These are phyloP conservation scores for Talaromyces sp. DNA, from an alignment of 2,329 filamentous ascomycete species.

Conservation along the genomic window DNA sequence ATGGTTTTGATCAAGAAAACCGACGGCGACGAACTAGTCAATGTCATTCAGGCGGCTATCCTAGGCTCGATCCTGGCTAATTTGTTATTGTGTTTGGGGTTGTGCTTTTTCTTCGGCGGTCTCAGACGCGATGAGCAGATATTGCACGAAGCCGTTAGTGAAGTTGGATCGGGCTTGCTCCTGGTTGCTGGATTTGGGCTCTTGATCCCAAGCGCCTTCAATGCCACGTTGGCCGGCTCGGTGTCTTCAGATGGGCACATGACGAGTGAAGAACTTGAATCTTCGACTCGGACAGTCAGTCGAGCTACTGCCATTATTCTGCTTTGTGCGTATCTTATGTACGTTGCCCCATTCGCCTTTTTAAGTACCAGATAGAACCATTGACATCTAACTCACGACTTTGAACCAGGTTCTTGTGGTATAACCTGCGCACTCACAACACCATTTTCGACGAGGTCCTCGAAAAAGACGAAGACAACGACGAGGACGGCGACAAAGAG, in stretches of 20 bases:
- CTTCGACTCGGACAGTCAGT: conserved; percentile 60
- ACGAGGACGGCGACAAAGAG: conserved; percentile 60
- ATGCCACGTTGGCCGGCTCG: conserved; percentile 41
- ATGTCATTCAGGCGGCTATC: conserved; percentile 56
- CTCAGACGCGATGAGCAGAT: conserved; percentile 60
- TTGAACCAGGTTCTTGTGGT: conserved; percentile 51
- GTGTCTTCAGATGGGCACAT: conserved; percentile 27
- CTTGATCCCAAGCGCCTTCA: conserved; percentile 44
- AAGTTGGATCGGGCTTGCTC: conserved; percentile 71
- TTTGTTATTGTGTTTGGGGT: conserved; percentile 70
- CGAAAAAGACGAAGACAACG: conserved; percentile 62
- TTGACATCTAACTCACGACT: too few relatives aligned
- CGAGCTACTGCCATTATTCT: conserved; percentile 66
- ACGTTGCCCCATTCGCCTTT: conserved; percentile 19
- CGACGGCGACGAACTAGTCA: conserved; percentile 42
- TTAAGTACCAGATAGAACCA: background rate
- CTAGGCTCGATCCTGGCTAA: conserved; percentile 79
- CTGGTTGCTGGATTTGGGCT: conserved; percentile 64
- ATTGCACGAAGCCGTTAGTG: conserved; percentile 71
- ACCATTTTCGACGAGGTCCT: conserved; percentile 71
- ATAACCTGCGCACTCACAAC: conserved; percentile 72
- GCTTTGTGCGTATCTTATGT: conserved; percentile 62
- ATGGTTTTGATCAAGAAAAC: conserved; percentile 64
- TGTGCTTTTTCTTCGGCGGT: conserved; percentile 75
- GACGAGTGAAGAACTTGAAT: conserved; percentile 37